phyloP scores from a whole-genome alignment of 2,329 filamentous ascomycete species.

The Tympanopsis confertula region DNA sequence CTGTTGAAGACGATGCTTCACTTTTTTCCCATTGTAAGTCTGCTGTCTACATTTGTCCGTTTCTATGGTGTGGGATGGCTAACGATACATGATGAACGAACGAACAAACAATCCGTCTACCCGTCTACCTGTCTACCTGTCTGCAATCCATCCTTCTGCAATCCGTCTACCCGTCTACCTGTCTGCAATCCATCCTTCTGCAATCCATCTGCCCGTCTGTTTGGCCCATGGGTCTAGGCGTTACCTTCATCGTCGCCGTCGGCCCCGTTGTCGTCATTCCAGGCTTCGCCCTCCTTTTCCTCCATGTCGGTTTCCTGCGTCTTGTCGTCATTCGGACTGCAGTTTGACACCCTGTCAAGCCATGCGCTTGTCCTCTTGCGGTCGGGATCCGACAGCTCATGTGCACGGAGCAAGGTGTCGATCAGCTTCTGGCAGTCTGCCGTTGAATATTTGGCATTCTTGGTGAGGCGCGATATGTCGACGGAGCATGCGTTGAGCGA shows the following conservation, averaged over 20 bases:
- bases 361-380: neutral
- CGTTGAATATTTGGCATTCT: neutral
- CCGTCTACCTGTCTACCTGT: neutral
- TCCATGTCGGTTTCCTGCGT: neutral
- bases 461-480: no score
- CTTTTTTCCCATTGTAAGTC: slow-evolving; percentile 21
- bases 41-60: slow-evolving; percentile 7
- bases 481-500: no score
- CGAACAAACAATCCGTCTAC: neutral
- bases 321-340: no score
- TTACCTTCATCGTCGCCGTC: neutral
- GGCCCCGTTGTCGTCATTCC: neutral
- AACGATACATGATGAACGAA: slow-evolving; percentile 8
- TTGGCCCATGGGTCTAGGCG: neutral
- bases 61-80: slow-evolving; percentile 14
- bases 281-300: neutral
- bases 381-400: neutral
- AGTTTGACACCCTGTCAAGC: no score
- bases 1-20: slow-evolving; percentile 70
- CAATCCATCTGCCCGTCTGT: neutral
- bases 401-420: neutral
- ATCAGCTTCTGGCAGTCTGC: neutral
- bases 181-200: neutral
- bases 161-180: neutral
- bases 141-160: neutral